Evolutionary conservation across 768 basidiomycete species (phyloP).

Genomic region (Mycena capillaripes): DNA sequence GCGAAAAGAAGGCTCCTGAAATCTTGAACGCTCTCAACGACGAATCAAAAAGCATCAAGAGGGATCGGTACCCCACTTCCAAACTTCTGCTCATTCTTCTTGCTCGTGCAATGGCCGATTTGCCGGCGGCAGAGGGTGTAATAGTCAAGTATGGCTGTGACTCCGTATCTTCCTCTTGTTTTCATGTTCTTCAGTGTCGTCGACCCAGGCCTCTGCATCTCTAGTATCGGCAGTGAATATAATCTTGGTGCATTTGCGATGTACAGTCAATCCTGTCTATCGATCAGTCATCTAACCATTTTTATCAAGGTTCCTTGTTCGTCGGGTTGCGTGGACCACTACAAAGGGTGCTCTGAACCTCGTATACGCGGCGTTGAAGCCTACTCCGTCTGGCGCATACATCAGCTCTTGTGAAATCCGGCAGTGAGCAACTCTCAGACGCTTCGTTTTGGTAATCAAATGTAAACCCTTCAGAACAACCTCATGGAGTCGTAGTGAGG

Average conservation of each 20-base stretch:
- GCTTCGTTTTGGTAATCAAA: too few relatives aligned
- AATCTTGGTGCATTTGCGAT: background rate
- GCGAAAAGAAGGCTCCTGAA: background rate
- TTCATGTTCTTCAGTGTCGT: background rate
- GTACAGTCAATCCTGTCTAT: background rate
- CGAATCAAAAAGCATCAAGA: background rate
- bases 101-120: background rate
- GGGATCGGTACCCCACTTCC: slow-evolving; percentile 18
- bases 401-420: slow-evolving; percentile 3
- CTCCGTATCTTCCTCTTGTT: background rate
- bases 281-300: background rate
- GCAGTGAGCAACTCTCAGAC: background rate
- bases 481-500: background rate
- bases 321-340: background rate
- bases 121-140: background rate
- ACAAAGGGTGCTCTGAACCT: slow-evolving; percentile 20
- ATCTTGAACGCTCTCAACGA: slow-evolving; percentile 24
- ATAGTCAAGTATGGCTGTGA: background rate
- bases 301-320: background rate
- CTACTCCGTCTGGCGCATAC: slow-evolving; percentile 18
- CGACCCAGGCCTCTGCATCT: background rate
- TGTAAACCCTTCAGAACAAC: background rate
- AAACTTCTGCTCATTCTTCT: slow-evolving; percentile 13
- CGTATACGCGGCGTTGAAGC: background rate
- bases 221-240: background rate